A percentile compares a stretch with the other conserved stretches of the same genome.
phyloP scores from a whole-genome alignment of 345 rosid genomes.

The Chamaenerion angustifolium region DNA sequence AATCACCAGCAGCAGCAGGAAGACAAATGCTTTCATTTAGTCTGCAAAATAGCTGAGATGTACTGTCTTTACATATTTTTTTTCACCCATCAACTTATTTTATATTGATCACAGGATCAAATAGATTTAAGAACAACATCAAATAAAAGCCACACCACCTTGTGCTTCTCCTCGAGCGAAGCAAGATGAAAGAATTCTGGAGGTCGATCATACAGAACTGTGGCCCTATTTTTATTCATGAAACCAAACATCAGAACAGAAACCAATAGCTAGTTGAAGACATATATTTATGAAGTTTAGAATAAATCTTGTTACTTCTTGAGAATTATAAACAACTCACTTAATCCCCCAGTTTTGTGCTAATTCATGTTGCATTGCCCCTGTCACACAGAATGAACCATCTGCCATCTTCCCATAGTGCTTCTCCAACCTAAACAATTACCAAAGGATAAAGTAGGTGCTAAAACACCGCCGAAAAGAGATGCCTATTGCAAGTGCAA shows the following conservation, averaged over 20 bases:
- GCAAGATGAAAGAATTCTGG: slow-evolving; percentile 81
- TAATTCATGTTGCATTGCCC: slow-evolving; percentile 95
- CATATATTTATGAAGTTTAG: not conserved
- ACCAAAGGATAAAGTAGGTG: slow-evolving; percentile 6
- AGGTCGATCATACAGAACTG: slow-evolving; percentile 85
- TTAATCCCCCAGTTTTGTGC: slow-evolving; percentile 91
- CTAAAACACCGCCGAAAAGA: not conserved
- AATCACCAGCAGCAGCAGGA: slow-evolving; percentile 43
- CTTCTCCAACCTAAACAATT: slow-evolving; percentile 54
- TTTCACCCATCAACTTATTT: too few species aligned
- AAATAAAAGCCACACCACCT: slow-evolving; percentile 35
- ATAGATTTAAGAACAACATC: not conserved
- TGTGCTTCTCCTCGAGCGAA: slow-evolving; percentile 59
- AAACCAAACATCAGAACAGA: slow-evolving; percentile 7
- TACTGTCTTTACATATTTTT: slow-evolving; percentile 3
- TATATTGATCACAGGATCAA: too few species aligned
- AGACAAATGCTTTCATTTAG: slow-evolving; percentile 40
- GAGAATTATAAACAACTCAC: slow-evolving; percentile 34
- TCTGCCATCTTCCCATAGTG: slow-evolving; percentile 75
- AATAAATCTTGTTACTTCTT: slow-evolving; percentile 7
- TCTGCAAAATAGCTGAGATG: slow-evolving; percentile 67
- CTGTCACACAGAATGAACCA: slow-evolving; percentile 79
- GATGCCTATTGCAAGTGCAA: not conserved
- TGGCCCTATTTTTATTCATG: slow-evolving; percentile 35
- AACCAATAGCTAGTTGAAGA: slow-evolving; percentile 4